Conservation (phyloP, 768 basidiomycete genomes). For the Lentinula sp. region DNA sequence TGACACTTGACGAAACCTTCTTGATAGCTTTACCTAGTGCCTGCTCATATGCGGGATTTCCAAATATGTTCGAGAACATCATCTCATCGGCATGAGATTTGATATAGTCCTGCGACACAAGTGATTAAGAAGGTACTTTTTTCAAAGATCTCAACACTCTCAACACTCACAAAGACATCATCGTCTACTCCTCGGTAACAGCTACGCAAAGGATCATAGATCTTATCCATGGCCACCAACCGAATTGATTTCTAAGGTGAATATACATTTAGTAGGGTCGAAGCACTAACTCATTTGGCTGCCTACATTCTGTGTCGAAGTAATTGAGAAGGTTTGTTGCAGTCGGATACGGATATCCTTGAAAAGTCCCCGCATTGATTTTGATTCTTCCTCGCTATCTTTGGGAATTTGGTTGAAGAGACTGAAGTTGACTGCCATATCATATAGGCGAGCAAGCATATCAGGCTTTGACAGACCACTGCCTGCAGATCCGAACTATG, state of each 20-base stretch:
- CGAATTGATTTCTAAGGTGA: not conserved
- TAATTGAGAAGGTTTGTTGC: not conserved
- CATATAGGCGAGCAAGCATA: not conserved
- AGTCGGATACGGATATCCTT: not conserved
- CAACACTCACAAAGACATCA: not conserved
- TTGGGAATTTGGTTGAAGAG: not conserved
- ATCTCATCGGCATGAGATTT: not conserved
- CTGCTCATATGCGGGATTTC: not conserved
- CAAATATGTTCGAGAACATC: not conserved
- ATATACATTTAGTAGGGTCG: not conserved
- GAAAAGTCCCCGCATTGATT: not conserved
- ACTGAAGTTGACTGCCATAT: not conserved
- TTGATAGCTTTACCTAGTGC: not conserved
- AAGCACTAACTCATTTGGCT: not conserved
- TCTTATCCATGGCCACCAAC: not conserved
- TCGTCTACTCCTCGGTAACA: not conserved
- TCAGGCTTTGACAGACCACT: not conserved
- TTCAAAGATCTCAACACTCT: not conserved
- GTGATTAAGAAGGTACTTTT: not conserved
- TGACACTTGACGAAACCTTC: not conserved
- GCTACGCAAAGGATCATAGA: not conserved
- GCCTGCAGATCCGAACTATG: not conserved
- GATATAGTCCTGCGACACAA: not conserved
- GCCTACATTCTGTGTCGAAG: not conserved
- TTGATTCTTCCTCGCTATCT: not conserved